Percentiles rank a stretch among this genome's conserved stretches.
phyloP scores from a whole-genome alignment of 768 basidiomycete genomes.

The Dentipellis fragilis region DNA sequence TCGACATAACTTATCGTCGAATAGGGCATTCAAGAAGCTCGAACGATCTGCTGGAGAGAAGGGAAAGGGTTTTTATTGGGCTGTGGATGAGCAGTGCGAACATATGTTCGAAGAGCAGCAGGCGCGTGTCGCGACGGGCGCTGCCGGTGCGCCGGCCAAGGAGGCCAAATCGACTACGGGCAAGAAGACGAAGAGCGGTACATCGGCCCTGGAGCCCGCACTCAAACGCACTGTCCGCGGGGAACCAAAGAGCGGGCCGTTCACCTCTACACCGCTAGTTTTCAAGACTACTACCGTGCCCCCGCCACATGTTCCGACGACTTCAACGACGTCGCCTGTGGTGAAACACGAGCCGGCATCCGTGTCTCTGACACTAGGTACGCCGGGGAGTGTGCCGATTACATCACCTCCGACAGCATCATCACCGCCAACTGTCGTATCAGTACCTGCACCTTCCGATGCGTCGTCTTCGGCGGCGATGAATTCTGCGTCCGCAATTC shows the following conservation, averaged over 20 bases:
- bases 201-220: constrained; percentile 44
- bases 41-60: constrained; percentile 77
- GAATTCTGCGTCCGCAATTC: constrained; percentile 6
- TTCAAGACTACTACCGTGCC: constrained; percentile 28
- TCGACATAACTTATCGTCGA: constrained; percentile 89
- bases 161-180: constrained; percentile 40
- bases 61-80: constrained; percentile 92
- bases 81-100: constrained; percentile 66
- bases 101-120: constrained; percentile 67
- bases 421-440: constrained; percentile 14
- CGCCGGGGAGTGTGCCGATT: constrained; percentile 9
- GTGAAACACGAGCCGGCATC: constrained; percentile 17
- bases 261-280: constrained; percentile 54
- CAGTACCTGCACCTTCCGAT: background rate
- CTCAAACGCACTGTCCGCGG: constrained; percentile 64
- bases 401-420: constrained; percentile 4
- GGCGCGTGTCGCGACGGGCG: constrained; percentile 25
- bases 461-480: background rate
- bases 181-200: constrained; percentile 3
- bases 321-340: constrained; percentile 4
- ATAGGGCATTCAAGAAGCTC: constrained; percentile 85
- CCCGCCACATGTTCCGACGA: constrained; percentile 2
- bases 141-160: constrained; percentile 30
- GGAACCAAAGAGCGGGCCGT: constrained; percentile 42
- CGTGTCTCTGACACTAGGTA: constrained; percentile 11